These are phyloP conservation scores for Suillus placidus DNA, from an alignment of 768 basidiomycete species.

Conservation along the genomic window DNA sequence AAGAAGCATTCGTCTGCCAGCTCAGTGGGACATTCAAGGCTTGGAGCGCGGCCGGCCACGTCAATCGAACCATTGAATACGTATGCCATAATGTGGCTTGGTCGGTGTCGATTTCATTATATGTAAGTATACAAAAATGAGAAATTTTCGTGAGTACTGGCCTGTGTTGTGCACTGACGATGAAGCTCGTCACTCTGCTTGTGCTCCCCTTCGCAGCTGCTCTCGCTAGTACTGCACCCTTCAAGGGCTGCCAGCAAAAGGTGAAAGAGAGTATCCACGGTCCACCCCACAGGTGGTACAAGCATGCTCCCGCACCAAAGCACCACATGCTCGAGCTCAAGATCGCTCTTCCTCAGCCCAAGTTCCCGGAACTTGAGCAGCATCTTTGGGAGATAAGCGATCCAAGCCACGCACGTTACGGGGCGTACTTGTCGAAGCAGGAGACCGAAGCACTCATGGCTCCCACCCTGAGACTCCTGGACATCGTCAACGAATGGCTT, in stretches of 20 bases:
- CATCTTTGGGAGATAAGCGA: slow-evolving; percentile 62
- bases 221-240: slow-evolving; percentile 16
- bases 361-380: slow-evolving; percentile 52
- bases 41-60: not conserved
- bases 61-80: not conserved
- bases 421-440: slow-evolving; percentile 60
- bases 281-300: slow-evolving; percentile 52
- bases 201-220: slow-evolving; percentile 11
- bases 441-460: slow-evolving; percentile 65
- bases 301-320: slow-evolving; percentile 44
- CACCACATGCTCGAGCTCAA: slow-evolving; percentile 55
- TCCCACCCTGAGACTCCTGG: slow-evolving; percentile 52
- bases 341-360: slow-evolving; percentile 57
- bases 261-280: slow-evolving; percentile 52
- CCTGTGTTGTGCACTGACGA: not conserved
- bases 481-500: slow-evolving; percentile 65
- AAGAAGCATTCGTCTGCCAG: not conserved
- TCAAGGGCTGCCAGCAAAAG: slow-evolving; percentile 25
- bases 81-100: not conserved
- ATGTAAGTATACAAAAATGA: not conserved
- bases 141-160: not conserved
- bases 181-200: not conserved
- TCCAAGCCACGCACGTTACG: slow-evolving; percentile 56
- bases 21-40: not conserved
- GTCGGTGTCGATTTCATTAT: not conserved